Evolutionary conservation across 345 rosid species (phyloP).

Genomic region (Arabis hirsuta): DNA sequence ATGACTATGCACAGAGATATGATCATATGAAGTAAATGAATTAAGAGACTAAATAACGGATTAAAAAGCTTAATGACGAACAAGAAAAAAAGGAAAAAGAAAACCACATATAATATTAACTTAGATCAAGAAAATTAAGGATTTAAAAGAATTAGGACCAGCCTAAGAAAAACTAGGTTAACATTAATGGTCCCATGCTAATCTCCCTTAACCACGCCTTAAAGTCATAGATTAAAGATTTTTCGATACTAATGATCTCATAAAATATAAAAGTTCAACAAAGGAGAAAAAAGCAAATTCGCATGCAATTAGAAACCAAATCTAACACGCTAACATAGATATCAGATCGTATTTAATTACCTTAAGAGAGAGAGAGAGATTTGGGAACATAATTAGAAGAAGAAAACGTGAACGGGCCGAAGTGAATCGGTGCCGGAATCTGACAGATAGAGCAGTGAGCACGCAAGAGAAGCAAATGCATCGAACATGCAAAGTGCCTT

Average conservation of each 20-base stretch:
- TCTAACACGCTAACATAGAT: neutral
- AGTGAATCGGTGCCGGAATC: constrained; percentile 60
- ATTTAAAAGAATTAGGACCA: constrained; percentile 52
- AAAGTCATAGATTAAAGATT: constrained; percentile 41
- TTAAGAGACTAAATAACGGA: neutral
- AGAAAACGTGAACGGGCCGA: constrained; percentile 45
- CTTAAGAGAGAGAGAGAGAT: constrained; percentile 11
- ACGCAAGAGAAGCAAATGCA: constrained; percentile 78
- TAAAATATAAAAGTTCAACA: constrained; percentile 42
- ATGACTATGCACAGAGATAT: neutral
- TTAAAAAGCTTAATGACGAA: neutral
- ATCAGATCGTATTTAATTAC: constrained; percentile 11
- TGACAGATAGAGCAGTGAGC: constrained; percentile 98
- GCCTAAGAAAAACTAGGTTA: constrained; percentile 42
- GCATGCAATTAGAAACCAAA: constrained; percentile 34
- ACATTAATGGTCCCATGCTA: constrained; percentile 63
- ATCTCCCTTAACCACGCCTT: constrained; percentile 55
- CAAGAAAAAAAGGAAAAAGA: neutral
- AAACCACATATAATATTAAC: constrained; percentile 29
- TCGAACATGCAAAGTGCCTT: constrained; percentile 66
- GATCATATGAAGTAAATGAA: constrained; percentile 34
- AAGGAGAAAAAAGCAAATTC: constrained; percentile 15
- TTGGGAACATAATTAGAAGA: constrained; percentile 3
- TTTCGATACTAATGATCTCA: constrained; percentile 40
- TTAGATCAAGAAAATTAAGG: constrained; percentile 16